Percentiles rank a stretch among this genome's conserved stretches.
Evolutionary conservation across 768 basidiomycete species (phyloP).

Genomic region (Suillus subaureus): DNA sequence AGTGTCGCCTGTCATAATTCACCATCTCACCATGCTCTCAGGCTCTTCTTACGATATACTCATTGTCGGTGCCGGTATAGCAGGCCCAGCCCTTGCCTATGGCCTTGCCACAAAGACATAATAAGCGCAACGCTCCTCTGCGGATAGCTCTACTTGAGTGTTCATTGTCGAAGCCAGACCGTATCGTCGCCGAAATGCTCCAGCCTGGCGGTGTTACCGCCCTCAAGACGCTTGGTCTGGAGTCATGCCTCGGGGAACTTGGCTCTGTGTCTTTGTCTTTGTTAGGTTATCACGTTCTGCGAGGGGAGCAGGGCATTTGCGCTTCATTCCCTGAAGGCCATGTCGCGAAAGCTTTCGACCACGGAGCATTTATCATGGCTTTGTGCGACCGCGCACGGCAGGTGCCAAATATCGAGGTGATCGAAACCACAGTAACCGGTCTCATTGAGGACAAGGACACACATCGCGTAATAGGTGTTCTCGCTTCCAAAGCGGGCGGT

Average conservation of each 20-base stretch:
- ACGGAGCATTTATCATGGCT: too few species aligned
- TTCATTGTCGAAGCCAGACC: conserved; percentile 83
- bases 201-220: conserved; percentile 86
- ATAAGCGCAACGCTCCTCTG: conserved; percentile 50
- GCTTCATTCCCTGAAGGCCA: too few species aligned
- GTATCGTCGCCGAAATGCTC: conserved; percentile 92
- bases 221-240: conserved; percentile 70
- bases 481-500: conserved; percentile 41
- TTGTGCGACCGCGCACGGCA: too few species aligned
- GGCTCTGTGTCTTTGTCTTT: conserved; percentile 65
- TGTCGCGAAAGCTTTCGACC: too few species aligned
- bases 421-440: too few species aligned
- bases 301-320: too few species aligned
- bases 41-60: conserved; percentile 61
- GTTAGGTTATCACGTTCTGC: too few species aligned
- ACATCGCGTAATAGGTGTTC: conserved; percentile 15
- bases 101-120: conserved; percentile 60
- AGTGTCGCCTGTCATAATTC: neutral
- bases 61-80: conserved; percentile 88
- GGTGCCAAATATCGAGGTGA: too few species aligned
- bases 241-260: conserved; percentile 71
- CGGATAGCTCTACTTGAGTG: conserved; percentile 82
- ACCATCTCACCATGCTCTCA: conserved; percentile 16
- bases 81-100: conserved; percentile 79
- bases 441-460: too few species aligned